Conservation (phyloP, 176 grass and related monocot species). For the Elaeis guineensis region DNA sequence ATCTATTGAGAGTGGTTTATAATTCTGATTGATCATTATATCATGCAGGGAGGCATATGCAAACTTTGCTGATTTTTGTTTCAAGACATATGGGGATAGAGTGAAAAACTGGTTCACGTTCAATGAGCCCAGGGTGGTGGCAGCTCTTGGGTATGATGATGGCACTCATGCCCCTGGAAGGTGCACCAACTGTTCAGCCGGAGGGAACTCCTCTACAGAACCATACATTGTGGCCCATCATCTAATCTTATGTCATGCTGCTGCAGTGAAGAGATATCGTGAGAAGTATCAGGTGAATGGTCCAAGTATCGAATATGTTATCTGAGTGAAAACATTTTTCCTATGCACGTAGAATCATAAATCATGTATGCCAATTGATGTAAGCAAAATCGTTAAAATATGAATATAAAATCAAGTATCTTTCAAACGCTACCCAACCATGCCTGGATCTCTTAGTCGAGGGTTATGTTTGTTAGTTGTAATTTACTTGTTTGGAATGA, state of each 20-base stretch:
- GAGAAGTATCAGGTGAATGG: conserved; percentile 41
- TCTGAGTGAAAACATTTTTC: too few relatives aligned
- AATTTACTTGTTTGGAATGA: too few relatives aligned
- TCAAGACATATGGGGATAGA: conserved; percentile 37
- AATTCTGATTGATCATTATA: not conserved
- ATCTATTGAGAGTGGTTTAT: not conserved
- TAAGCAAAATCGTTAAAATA: too few relatives aligned
- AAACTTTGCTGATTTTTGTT: conserved; percentile 42
- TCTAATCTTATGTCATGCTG: conserved; percentile 50
- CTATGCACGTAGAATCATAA: too few relatives aligned
- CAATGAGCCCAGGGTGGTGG: conserved; percentile 38
- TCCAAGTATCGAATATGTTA: too few relatives aligned
- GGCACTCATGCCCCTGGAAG: conserved; percentile 39
- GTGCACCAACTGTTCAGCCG: conserved; percentile 29
- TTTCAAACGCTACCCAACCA: too few relatives aligned
- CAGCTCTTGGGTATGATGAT: conserved; percentile 52
- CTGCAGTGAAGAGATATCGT: conserved; percentile 43
- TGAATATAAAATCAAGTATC: too few relatives aligned
- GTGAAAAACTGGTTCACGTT: conserved; percentile 54
- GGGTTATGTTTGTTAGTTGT: too few relatives aligned
- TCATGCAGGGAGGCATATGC: conserved; percentile 27
- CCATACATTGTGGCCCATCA: conserved; percentile 50
- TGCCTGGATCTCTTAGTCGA: too few relatives aligned
- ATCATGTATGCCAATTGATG: too few relatives aligned
- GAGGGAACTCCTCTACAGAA: conserved; percentile 42